Evolutionary conservation across 352 stramenopile species (phyloP).

Genomic region (Phytopythium boreale): DNA sequence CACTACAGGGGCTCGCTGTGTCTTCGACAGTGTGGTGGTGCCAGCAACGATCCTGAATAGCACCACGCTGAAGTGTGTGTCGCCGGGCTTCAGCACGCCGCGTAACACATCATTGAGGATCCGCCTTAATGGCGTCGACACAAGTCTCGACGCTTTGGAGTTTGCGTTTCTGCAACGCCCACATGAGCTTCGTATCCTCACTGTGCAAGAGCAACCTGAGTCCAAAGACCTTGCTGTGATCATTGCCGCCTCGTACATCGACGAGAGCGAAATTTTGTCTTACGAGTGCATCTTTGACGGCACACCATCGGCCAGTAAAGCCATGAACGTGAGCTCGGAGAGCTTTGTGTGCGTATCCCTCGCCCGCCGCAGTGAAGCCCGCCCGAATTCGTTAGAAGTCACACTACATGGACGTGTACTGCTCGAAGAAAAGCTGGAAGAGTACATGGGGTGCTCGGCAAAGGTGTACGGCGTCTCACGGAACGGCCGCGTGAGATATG

Average conservation of each 20-base stretch:
- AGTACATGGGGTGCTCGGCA: slow-evolving; percentile 15
- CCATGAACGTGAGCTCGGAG: slow-evolving; percentile 12
- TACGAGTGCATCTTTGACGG: slow-evolving; percentile 29
- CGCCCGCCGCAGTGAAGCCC: background rate
- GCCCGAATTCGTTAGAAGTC: slow-evolving; percentile 11
- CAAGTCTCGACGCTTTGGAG: slow-evolving; percentile 20
- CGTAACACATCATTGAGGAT: slow-evolving; percentile 18
- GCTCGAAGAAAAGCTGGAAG: slow-evolving; percentile 12
- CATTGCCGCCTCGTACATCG: background rate
- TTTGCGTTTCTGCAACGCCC: slow-evolving; percentile 16
- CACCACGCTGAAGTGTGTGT: slow-evolving; percentile 27
- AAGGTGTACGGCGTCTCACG: slow-evolving; percentile 14
- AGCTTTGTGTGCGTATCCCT: slow-evolving; percentile 17
- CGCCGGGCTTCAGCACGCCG: slow-evolving; percentile 11
- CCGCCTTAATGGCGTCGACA: slow-evolving; percentile 40
- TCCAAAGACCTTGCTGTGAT: background rate
- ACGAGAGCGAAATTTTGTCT: background rate
- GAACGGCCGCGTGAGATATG: slow-evolving; percentile 10
- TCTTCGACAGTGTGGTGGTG: slow-evolving; percentile 25
- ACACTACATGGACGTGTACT: slow-evolving; percentile 1
- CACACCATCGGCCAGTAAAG: slow-evolving; percentile 9
- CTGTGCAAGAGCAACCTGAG: slow-evolving; percentile 5
- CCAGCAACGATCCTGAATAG: slow-evolving; percentile 23
- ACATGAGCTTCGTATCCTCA: slow-evolving; percentile 9
- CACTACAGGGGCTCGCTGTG: slow-evolving; percentile 20